Conservation (phyloP, 2,329 filamentous ascomycete species). For the Dothiorella sarmentorum region DNA sequence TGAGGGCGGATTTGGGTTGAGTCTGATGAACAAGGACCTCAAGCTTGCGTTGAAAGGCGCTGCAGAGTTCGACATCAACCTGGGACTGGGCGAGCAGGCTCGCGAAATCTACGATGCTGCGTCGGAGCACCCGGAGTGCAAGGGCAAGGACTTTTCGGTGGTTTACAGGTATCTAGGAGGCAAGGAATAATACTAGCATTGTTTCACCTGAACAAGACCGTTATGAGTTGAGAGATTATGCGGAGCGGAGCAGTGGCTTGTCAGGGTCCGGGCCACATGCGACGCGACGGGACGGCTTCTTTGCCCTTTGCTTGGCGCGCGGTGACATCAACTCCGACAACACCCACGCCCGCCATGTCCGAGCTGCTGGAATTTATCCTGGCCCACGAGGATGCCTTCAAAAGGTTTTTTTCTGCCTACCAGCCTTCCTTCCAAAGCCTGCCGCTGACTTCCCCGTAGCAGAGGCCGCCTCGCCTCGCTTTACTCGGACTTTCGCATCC, state of each 20-base stretch:
- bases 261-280: neutral
- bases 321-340: slow-evolving; percentile 16
- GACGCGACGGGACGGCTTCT: too few relatives aligned
- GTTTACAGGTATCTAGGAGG: slow-evolving; percentile 50
- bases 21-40: slow-evolving; percentile 49
- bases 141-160: slow-evolving; percentile 50
- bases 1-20: slow-evolving; percentile 49
- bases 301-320: slow-evolving; percentile 8
- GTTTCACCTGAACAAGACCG: neutral
- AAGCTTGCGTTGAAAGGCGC: slow-evolving; percentile 48
- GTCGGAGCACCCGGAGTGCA: slow-evolving; percentile 42
- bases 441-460: slow-evolving; percentile 22
- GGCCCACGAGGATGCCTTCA: slow-evolving; percentile 48
- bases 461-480: slow-evolving; percentile 78
- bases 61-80: slow-evolving; percentile 42
- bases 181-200: slow-evolving; percentile 34
- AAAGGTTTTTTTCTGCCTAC: slow-evolving; percentile 35
- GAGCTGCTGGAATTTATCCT: slow-evolving; percentile 63
- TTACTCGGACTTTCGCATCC: slow-evolving; percentile 79
- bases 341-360: slow-evolving; percentile 48
- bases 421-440: slow-evolving; percentile 17
- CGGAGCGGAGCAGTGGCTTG: neutral
- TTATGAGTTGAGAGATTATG: neutral
- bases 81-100: slow-evolving; percentile 45
- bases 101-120: slow-evolving; percentile 46